Percentiles rank a stretch among this genome's conserved stretches.
phyloP scores from a whole-genome alignment of 495 filamentous ascomycete species.

The Aspergillus carlsbadensis region DNA sequence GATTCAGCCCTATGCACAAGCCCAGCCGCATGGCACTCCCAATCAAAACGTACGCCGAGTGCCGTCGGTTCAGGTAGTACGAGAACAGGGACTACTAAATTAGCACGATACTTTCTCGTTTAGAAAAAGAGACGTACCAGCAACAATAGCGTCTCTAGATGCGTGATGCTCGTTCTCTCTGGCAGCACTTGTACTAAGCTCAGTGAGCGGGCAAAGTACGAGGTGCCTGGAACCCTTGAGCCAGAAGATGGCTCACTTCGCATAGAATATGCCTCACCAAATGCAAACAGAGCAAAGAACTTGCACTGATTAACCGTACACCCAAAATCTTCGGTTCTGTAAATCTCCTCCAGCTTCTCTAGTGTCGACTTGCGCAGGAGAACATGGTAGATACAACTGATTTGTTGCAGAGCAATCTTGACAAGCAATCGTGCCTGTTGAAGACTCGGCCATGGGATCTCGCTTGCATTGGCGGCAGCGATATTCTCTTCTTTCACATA shows the following conservation, averaged over 20 bases:
- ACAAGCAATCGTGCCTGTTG: conserved; percentile 42
- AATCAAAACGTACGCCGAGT: conserved; percentile 41
- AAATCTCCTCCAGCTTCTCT: conserved; percentile 45
- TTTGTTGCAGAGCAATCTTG: conserved; percentile 41
- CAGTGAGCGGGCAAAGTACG: conserved; percentile 44
- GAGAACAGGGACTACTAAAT: conserved; percentile 41
- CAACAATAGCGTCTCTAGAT: conserved; percentile 40
- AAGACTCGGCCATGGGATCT: conserved; percentile 40
- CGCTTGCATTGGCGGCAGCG: conserved; percentile 29
- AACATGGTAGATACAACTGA: conserved; percentile 42
- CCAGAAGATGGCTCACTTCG: conserved; percentile 35
- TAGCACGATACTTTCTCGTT: neutral
- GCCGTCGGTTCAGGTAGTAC: conserved; percentile 45
- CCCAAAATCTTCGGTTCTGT: conserved; percentile 36
- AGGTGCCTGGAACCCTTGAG: conserved; percentile 40
- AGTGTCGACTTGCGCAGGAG: conserved; percentile 42
- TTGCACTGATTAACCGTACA: conserved; percentile 39
- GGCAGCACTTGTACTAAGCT: conserved; percentile 41
- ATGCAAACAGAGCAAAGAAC: conserved; percentile 46
- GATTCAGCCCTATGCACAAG: conserved; percentile 44
- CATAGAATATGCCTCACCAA: conserved; percentile 44
- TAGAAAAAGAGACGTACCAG: conserved; percentile 26
- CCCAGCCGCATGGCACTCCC: conserved; percentile 45
- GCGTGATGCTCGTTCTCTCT: conserved; percentile 42
- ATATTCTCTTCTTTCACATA: conserved; percentile 41